Conservation (phyloP, 2,329 filamentous ascomycete species). For the Stachybotrys echinatus region DNA sequence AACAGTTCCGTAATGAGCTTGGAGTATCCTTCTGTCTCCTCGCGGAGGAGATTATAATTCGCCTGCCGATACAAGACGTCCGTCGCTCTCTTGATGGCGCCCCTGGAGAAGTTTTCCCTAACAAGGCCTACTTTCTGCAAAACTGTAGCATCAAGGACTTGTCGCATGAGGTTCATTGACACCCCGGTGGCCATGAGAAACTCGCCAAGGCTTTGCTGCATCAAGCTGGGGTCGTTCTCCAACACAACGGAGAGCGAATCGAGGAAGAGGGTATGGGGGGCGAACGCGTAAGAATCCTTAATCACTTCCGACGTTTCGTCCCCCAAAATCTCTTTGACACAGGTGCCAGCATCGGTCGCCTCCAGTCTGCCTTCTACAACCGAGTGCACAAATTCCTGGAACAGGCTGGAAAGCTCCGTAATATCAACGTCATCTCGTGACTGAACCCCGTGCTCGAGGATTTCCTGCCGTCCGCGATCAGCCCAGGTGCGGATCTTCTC, state of each 20-base stretch:
- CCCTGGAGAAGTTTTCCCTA: conserved; percentile 74
- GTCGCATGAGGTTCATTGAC: conserved; percentile 66
- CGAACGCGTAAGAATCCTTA: conserved; percentile 47
- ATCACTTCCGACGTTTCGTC: conserved; percentile 46
- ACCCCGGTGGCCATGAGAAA: conserved; percentile 71
- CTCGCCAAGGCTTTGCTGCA: conserved; percentile 50
- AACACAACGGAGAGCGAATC: conserved; percentile 77
- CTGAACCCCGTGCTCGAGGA: conserved; percentile 60
- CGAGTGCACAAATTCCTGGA: conserved; percentile 79
- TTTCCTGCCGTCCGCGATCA: conserved; percentile 57
- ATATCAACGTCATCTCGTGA: conserved; percentile 64
- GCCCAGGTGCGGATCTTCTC: conserved; percentile 64
- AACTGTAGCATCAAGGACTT: conserved; percentile 74
- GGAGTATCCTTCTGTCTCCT: conserved; percentile 95
- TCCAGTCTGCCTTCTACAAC: conserved; percentile 65
- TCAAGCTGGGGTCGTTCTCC: conserved; percentile 57
- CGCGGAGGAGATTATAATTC: conserved; percentile 91
- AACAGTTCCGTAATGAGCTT: conserved; percentile 96
- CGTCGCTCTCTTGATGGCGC: conserved; percentile 84
- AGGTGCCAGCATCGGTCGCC: conserved; percentile 62
- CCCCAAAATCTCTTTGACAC: conserved; percentile 69
- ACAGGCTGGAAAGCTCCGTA: conserved; percentile 63
- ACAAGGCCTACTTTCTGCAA: conserved; percentile 75
- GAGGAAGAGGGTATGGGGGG: conserved; percentile 68
- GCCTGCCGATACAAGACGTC: conserved; percentile 92